These are phyloP conservation scores for Colletotrichum musicola DNA, from an alignment of 2,329 filamentous ascomycete genomes.

Conservation along the genomic window DNA sequence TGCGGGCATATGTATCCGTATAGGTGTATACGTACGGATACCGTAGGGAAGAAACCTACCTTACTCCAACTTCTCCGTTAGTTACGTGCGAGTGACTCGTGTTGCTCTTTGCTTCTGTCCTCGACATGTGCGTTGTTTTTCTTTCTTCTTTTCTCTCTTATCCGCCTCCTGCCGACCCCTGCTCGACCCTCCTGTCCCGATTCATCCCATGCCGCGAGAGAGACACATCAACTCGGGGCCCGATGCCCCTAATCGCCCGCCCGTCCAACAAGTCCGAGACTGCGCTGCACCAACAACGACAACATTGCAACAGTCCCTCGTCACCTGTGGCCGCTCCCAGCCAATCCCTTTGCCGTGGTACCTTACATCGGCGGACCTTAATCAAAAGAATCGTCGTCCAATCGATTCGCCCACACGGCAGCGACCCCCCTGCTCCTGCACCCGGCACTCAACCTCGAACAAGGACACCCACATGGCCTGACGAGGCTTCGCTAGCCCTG, in stretches of 20 bases:
- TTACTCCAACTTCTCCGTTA: too few species aligned
- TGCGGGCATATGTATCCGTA: too few species aligned
- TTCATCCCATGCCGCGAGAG: constrained; percentile 1
- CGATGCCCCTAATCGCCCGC: constrained; percentile 2
- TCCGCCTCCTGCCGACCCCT: neutral
- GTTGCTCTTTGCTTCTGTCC: neutral
- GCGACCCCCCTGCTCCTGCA: constrained; percentile 19
- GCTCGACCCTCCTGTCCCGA: neutral
- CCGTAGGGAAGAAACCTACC: too few species aligned
- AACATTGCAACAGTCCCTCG: constrained; percentile 19
- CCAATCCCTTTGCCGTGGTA: constrained; percentile 31
- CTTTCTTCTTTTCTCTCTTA: neutral
- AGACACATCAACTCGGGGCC: neutral
- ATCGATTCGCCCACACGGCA: constrained; percentile 33
- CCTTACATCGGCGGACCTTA: constrained; percentile 34
- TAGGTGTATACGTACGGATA: too few species aligned
- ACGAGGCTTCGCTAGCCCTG: constrained; percentile 32
- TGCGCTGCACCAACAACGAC: constrained; percentile 6
- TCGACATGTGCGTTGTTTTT: constrained; percentile 4
- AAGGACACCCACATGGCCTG: constrained; percentile 39
- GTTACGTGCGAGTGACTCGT: too few species aligned
- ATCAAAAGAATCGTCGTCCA: constrained; percentile 30
- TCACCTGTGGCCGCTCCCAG: constrained; percentile 5
- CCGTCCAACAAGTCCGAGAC: constrained; percentile 13
- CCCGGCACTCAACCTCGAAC: constrained; percentile 41